phyloP scores from a whole-genome alignment of 306 rosid genomes.

The Chamaecrista fasciculata region DNA sequence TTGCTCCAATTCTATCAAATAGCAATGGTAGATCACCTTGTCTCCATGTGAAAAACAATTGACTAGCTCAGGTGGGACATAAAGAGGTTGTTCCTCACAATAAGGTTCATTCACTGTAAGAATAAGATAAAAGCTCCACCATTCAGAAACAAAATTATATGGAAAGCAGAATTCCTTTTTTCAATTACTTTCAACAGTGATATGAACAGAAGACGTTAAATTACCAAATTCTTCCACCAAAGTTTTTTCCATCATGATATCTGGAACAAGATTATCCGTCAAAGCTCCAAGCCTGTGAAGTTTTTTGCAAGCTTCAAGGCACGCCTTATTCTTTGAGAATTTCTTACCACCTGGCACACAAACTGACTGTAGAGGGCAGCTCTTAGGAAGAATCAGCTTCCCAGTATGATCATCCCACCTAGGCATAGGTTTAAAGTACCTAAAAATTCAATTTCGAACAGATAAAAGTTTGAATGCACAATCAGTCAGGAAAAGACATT shows the following conservation, averaged over 20 bases:
- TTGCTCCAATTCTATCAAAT: slow-evolving; percentile 61
- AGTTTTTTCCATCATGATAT: slow-evolving; percentile 54
- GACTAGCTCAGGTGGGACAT: slow-evolving; percentile 62
- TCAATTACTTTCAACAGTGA: slow-evolving; percentile 10
- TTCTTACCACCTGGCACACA: slow-evolving; percentile 46
- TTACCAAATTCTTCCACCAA: slow-evolving; percentile 54
- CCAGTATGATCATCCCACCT: slow-evolving; percentile 58
- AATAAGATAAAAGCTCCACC: slow-evolving; percentile 16
- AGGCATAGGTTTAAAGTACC: slow-evolving; percentile 86
- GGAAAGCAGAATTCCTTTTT: slow-evolving; percentile 11
- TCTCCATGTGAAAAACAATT: slow-evolving; percentile 26
- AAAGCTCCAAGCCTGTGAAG: slow-evolving; percentile 82
- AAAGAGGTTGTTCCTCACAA: slow-evolving; percentile 55
- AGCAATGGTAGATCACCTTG: slow-evolving; percentile 52
- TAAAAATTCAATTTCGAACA: slow-evolving; percentile 27
- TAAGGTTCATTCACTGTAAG: slow-evolving; percentile 52
- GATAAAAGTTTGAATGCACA: neutral
- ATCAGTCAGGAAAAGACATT: slow-evolving; percentile 12
- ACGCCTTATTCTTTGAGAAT: slow-evolving; percentile 58
- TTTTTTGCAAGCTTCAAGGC: slow-evolving; percentile 89
- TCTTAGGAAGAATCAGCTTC: slow-evolving; percentile 72
- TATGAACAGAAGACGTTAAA: slow-evolving; percentile 15
- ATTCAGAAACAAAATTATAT: neutral
- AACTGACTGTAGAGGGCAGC: slow-evolving; percentile 61
- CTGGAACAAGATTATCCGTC: slow-evolving; percentile 76